phyloP scores from a whole-genome alignment of 441 rosid genomes.

The Gossypium laxum region DNA sequence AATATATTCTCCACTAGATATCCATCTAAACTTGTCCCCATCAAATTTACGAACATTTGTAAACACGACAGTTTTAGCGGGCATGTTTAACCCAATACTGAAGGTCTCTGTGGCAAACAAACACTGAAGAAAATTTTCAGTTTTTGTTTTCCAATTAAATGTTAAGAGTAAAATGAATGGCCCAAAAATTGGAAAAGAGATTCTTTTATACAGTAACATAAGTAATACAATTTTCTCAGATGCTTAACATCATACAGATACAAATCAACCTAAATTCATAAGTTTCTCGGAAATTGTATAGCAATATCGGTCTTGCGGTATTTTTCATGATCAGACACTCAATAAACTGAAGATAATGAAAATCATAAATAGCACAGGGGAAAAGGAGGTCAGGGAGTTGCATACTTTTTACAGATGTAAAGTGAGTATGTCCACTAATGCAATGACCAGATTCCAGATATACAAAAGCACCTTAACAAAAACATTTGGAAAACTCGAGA shows the following conservation, averaged over 20 bases:
- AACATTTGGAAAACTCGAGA: neutral
- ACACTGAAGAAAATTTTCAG: conserved; percentile 48
- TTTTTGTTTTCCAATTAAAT: conserved; percentile 13
- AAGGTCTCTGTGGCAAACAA: conserved; percentile 98
- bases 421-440: neutral
- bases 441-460: neutral
- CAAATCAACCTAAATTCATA: conserved; percentile 1
- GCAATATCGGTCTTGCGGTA: neutral
- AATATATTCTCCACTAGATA: conserved; percentile 92
- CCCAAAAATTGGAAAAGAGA: neutral
- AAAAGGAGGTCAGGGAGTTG: neutral
- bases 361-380: neutral
- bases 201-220: neutral
- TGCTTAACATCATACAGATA: neutral
- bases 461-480: neutral
- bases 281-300: neutral
- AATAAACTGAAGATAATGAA: neutral
- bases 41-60: conserved; percentile 97
- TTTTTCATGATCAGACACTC: neutral
- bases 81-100: conserved; percentile 98
- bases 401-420: neutral
- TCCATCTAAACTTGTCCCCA: conserved; percentile 96
- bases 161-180: neutral
- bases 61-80: conserved; percentile 95
- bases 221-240: neutral